These are phyloP conservation scores for Ascodesmis nigricans DNA, from an alignment of 495 filamentous ascomycete genomes.

Conservation along the genomic window DNA sequence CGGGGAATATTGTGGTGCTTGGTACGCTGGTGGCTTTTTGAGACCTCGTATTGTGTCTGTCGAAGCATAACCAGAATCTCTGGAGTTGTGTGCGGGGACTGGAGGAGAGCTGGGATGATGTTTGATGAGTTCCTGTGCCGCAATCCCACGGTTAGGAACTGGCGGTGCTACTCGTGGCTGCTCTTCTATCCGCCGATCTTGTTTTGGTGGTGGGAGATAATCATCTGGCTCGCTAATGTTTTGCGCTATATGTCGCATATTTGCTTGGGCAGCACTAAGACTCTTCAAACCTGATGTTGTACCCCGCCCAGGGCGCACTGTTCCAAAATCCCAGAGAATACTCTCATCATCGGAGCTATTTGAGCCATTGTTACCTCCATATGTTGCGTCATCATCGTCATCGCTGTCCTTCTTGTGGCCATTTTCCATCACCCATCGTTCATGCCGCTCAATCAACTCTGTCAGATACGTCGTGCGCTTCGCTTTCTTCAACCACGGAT, in stretches of 20 bases:
- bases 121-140: slow-evolving; percentile 4
- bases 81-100: slow-evolving; percentile 15
- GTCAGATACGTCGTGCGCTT: slow-evolving; percentile 61
- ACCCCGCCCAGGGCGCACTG: slow-evolving; percentile 40
- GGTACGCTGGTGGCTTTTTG: slow-evolving; percentile 15
- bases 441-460: slow-evolving; percentile 55
- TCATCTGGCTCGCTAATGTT: slow-evolving; percentile 8
- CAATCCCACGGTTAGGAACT: no score
- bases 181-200: slow-evolving; percentile 3
- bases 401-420: slow-evolving; percentile 58
- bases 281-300: slow-evolving; percentile 12
- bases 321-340: slow-evolving; percentile 97
- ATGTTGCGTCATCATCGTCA: slow-evolving; percentile 42
- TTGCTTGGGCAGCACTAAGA: slow-evolving; percentile 17
- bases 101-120: slow-evolving; percentile 7
- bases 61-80: slow-evolving; percentile 20
- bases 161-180: background rate
- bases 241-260: slow-evolving; percentile 20
- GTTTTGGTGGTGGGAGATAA: background rate
- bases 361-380: slow-evolving; percentile 28
- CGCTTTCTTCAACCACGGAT: slow-evolving; percentile 74
- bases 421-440: slow-evolving; percentile 22
- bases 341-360: slow-evolving; percentile 34
- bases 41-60: slow-evolving; percentile 19
- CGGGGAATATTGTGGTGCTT: slow-evolving; percentile 11